These are phyloP conservation scores for Ophiostoma tasmaniense DNA, from an alignment of 2,329 filamentous ascomycete species.

Conservation along the genomic window DNA sequence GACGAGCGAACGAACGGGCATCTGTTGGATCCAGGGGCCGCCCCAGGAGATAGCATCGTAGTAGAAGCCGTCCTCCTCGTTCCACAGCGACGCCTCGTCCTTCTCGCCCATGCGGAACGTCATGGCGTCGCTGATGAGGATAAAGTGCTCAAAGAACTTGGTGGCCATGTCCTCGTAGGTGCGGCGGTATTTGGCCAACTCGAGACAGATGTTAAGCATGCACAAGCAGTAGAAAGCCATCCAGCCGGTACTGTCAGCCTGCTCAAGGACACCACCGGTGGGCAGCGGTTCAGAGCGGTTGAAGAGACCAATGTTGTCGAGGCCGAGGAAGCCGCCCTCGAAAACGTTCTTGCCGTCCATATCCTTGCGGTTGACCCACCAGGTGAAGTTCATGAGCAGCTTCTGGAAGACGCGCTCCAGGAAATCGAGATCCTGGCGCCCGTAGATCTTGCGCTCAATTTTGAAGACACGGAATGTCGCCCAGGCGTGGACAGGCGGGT, in stretches of 20 bases:
- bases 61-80: slow-evolving; percentile 94
- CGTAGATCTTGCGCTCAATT: slow-evolving; percentile 96
- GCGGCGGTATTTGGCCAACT: slow-evolving; percentile 87
- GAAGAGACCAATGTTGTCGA: slow-evolving; percentile 97
- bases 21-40: slow-evolving; percentile 83
- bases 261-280: slow-evolving; percentile 86
- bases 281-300: slow-evolving; percentile 92
- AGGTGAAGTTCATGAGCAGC: slow-evolving; percentile 90
- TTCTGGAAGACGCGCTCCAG: slow-evolving; percentile 96
- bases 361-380: slow-evolving; percentile 98
- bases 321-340: slow-evolving; percentile 86
- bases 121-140: slow-evolving; percentile 97
- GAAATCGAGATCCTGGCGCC: slow-evolving; percentile 88
- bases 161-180: slow-evolving; percentile 96
- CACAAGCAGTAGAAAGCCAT: slow-evolving; percentile 96
- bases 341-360: slow-evolving; percentile 93
- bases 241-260: slow-evolving; percentile 96
- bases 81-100: slow-evolving; percentile 83
- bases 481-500: slow-evolving; percentile 95
- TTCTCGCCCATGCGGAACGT: slow-evolving; percentile 63
- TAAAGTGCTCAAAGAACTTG: slow-evolving; percentile 98
- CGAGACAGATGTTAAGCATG: slow-evolving; percentile 95
- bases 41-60: slow-evolving; percentile 98
- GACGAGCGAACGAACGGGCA: slow-evolving; percentile 85
- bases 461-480: slow-evolving; percentile 94